Evolutionary conservation across 1,284 basidiomycete species (phyloP), one percentile per base, ranked within the genome.

Genomic region (Papiliotrema fonsecae): DNA sequence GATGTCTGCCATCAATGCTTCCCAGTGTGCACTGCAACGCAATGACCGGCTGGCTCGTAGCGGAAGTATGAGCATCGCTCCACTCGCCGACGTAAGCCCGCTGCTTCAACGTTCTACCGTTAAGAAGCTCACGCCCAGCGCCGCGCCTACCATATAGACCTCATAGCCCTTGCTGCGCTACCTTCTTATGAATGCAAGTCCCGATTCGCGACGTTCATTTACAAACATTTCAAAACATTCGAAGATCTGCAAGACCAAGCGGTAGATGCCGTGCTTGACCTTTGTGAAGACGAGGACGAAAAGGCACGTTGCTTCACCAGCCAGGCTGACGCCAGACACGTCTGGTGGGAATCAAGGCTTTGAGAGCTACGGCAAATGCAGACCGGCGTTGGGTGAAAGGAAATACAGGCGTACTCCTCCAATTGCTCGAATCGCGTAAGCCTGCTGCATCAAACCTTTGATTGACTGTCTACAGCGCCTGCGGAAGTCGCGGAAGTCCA

Each of bases 231-330:
- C 46, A 50, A 49, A 6, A 58, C 64, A 32, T 67, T 63, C 40
- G 61, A 63, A 37, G 59, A 64, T 49, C 41, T 63, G 10, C 64
- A 67, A 50, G 64, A 67, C 50, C 18, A 25, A 16, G 55, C 60
- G 13, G 58, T 67, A 26, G 62, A 67, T 57, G 62, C 60, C 4
- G 42, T 67, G 4, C 46, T 67, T 28, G 64, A 67, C 51, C 47
- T 67, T 16, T 67, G 64, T 49, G 64, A 67, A 51, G 64, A 67
- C 39, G 61, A 65, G 18, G 59, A 61, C 42, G 62, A 62, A 31
- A 55, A 57, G 51, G 61, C 65, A 32, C 24, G 52, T 34, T 9
- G n/a, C 4, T 36, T 30, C 13, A 11, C 32, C 18, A 18, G 26
- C 11, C 16, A 3, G 22, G 10, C 27, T 38, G 13, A 42, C 16